phyloP scores from a whole-genome alignment of 306 rosid genomes.

The Hippophae gyantsensis region DNA sequence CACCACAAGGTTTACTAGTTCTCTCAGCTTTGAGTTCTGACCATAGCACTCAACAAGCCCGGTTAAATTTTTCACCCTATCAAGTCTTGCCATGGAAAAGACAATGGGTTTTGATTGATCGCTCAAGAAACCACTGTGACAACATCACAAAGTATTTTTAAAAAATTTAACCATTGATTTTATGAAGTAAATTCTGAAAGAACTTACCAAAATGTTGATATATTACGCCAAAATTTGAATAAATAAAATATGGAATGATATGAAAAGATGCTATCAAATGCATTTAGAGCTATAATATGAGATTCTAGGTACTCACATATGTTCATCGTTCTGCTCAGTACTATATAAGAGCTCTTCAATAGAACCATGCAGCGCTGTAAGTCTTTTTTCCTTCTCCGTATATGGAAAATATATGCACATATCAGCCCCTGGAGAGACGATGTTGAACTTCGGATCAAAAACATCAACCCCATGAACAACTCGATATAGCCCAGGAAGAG shows the following conservation, averaged over 20 bases:
- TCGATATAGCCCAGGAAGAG: slow-evolving; percentile 85
- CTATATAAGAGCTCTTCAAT: slow-evolving; percentile 58
- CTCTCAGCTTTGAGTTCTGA: slow-evolving; percentile 63
- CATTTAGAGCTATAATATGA: not conserved
- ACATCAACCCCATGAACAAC: slow-evolving; percentile 95
- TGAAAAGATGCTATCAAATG: not conserved
- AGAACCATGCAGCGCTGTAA: slow-evolving; percentile 69
- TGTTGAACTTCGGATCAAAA: slow-evolving; percentile 96
- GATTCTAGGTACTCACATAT: slow-evolving; percentile 44
- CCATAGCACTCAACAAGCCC: slow-evolving; percentile 80
- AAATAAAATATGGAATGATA: not conserved
- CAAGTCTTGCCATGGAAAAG: slow-evolving; percentile 90
- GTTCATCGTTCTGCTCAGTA: slow-evolving; percentile 56
- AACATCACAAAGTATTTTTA: slow-evolving; percentile 15
- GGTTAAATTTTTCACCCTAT: slow-evolving; percentile 63
- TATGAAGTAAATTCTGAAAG: not conserved
- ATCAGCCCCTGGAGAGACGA: slow-evolving; percentile 97
- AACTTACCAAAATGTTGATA: too few species aligned
- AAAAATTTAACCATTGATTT: slow-evolving; percentile 2
- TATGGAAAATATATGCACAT: slow-evolving; percentile 76
- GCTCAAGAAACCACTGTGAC: slow-evolving; percentile 49
- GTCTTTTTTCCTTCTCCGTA: slow-evolving; percentile 63
- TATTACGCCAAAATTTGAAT: not conserved
- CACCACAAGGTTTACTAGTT: slow-evolving; percentile 71
- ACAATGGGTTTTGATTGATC: slow-evolving; percentile 78